Conservation (phyloP, 192 early-diverging fungal species). For the Podila minutissima region DNA sequence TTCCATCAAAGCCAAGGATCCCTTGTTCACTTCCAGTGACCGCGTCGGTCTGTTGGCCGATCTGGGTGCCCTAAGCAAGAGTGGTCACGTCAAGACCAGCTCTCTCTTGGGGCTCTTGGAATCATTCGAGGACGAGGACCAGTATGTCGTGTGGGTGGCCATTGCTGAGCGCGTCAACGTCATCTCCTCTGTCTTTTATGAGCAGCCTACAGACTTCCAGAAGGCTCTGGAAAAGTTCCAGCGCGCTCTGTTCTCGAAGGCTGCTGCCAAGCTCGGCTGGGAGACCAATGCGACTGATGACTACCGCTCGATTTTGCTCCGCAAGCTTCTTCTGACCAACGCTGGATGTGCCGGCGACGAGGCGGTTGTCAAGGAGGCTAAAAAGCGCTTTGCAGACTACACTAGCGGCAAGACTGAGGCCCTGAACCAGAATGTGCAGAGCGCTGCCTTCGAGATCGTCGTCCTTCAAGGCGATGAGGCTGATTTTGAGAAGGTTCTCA, state of each 20-base stretch:
- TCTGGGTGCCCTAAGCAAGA: constrained; percentile 77
- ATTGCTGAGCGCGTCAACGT: constrained; percentile 67
- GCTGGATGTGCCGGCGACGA: constrained; percentile 78
- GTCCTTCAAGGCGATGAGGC: constrained; percentile 69
- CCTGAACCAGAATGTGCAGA: constrained; percentile 78
- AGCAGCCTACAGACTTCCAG: constrained; percentile 67
- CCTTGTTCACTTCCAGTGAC: constrained; percentile 73
- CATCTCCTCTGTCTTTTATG: constrained; percentile 73
- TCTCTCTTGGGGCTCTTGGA: constrained; percentile 80
- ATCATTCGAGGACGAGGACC: constrained; percentile 77
- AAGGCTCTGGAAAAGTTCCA: constrained; percentile 73
- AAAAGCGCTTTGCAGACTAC: constrained; percentile 73
- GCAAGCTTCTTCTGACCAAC: constrained; percentile 77
- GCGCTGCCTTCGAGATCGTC: constrained; percentile 77
- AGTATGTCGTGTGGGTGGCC: constrained; percentile 83
- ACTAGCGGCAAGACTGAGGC: constrained; percentile 74
- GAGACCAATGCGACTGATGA: constrained; percentile 77
- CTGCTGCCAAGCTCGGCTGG: constrained; percentile 82
- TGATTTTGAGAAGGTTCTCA: constrained; percentile 69
- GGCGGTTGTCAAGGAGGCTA: constrained; percentile 69
- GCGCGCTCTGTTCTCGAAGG: constrained; percentile 77
- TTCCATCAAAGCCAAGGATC: constrained; percentile 62
- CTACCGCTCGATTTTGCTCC: constrained; percentile 77
- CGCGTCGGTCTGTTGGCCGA: constrained; percentile 87
- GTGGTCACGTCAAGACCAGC: constrained; percentile 82